These are phyloP conservation scores for Cladorrhinum sp. DNA, from an alignment of 2,329 filamentous ascomycete genomes.

Conservation along the genomic window DNA sequence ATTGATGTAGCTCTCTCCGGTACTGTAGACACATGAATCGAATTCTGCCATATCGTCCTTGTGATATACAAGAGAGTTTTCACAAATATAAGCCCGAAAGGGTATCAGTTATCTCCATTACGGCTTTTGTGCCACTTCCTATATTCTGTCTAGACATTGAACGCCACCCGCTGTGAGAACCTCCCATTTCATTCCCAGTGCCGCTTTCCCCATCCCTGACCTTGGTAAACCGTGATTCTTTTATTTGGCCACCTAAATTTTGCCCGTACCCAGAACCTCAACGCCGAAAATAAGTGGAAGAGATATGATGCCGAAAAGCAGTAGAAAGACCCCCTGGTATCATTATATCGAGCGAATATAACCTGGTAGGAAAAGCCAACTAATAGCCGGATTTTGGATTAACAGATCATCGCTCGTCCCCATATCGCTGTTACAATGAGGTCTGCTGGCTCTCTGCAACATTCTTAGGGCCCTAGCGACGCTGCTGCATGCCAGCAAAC, in stretches of 20 bases:
- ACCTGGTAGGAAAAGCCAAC: too few species aligned
- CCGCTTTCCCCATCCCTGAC: neutral
- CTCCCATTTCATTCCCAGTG: neutral
- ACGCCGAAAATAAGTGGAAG: neutral
- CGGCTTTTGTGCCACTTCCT: neutral
- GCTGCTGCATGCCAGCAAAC: slow-evolving; percentile 14
- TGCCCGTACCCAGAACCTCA: neutral
- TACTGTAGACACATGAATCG: too few species aligned
- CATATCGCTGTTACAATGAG: neutral
- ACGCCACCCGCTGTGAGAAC: neutral
- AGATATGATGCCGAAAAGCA: neutral
- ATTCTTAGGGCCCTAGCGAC: slow-evolving; percentile 5
- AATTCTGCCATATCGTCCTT: too few species aligned
- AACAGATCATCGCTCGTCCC: too few species aligned
- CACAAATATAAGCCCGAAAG: too few species aligned
- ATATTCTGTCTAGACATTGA: neutral
- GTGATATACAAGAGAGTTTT: too few species aligned
- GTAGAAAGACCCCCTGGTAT: neutral
- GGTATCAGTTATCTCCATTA: too few species aligned
- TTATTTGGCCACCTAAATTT: neutral
- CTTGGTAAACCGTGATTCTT: neutral
- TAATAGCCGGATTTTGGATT: too few species aligned
- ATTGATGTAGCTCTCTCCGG: too few species aligned
- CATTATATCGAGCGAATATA: too few species aligned
- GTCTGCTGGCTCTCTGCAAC: neutral